Evolutionary conservation across 208 protist species (phyloP).

Genomic region (Acanthamoeba lenticulata): DNA sequence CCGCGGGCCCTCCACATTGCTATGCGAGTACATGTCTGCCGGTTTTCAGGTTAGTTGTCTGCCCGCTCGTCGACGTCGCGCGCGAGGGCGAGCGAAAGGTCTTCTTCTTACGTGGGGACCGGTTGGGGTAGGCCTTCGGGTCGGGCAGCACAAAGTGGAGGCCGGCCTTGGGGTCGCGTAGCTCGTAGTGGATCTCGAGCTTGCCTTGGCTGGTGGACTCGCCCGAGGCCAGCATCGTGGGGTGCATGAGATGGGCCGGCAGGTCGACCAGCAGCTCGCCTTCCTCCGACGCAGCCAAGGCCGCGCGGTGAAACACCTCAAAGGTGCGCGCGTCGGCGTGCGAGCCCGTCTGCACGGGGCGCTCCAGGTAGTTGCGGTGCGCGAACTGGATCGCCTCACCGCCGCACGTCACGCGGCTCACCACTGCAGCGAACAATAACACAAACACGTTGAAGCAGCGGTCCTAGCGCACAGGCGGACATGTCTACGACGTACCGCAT

Average conservation of each 20-base stretch:
- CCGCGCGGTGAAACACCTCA: slow-evolving; percentile 68
- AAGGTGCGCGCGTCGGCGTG: slow-evolving; percentile 67
- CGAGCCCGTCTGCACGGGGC: neutral
- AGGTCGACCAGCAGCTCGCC: slow-evolving; percentile 75
- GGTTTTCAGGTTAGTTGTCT: neutral
- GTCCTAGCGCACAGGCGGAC: neutral
- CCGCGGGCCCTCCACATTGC: slow-evolving; percentile 68
- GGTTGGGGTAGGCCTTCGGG: neutral
- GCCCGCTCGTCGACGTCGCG: neutral
- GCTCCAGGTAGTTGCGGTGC: slow-evolving; percentile 38
- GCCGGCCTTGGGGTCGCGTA: neutral
- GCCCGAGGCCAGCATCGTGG: neutral
- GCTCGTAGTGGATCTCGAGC: neutral
- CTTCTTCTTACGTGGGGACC: slow-evolving; percentile 17
- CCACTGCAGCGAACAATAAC: neutral
- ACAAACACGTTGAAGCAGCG: neutral
- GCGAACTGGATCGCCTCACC: neutral
- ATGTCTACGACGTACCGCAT: neutral
- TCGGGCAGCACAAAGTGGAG: slow-evolving; percentile 21
- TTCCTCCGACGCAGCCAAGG: slow-evolving; percentile 64
- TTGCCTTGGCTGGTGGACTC: neutral
- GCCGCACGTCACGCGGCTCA: neutral
- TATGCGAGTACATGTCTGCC: slow-evolving; percentile 73
- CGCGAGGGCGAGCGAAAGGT: neutral
- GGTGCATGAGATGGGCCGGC: slow-evolving; percentile 49